Conservation (phyloP, 2,329 filamentous ascomycete species). For the Phoma sp. region DNA sequence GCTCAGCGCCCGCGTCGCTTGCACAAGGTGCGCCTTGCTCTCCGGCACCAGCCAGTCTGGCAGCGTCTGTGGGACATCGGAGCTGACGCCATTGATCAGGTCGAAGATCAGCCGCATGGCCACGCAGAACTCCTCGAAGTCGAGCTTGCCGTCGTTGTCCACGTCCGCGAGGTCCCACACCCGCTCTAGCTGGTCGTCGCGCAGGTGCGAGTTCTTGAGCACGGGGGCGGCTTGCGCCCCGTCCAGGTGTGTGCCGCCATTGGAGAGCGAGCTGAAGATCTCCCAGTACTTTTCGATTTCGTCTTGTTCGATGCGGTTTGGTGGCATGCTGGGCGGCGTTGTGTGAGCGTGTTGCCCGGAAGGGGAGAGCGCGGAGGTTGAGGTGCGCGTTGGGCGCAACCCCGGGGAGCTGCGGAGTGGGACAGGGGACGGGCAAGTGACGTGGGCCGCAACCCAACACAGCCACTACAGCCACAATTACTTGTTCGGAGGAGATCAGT, state of each 20-base stretch:
- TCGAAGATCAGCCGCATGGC: constrained; percentile 99
- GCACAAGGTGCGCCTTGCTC: constrained; percentile 60
- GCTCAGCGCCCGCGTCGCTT: constrained; percentile 56
- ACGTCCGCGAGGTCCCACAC: constrained; percentile 98
- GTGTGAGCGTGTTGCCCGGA: not conserved
- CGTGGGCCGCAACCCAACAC: not conserved
- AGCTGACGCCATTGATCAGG: constrained; percentile 86
- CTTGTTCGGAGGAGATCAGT: too few species aligned
- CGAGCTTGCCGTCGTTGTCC: constrained; percentile 94
- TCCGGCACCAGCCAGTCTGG: constrained; percentile 98
- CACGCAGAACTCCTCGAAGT: constrained; percentile 99
- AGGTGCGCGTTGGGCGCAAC: not conserved
- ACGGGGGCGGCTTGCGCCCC: constrained; percentile 73
- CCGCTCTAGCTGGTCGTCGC: constrained; percentile 86
- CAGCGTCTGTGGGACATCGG: constrained; percentile 80
- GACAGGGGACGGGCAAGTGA: constrained; percentile 6
- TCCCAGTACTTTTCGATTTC: constrained; percentile 82
- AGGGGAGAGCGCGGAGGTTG: too few species aligned
- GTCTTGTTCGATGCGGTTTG: constrained; percentile 70
- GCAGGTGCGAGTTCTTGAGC: constrained; percentile 74
- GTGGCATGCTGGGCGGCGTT: constrained; percentile 36
- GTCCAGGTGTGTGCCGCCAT: constrained; percentile 69
- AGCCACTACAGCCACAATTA: not conserved
- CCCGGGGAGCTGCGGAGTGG: constrained; percentile 9
- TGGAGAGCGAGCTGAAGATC: constrained; percentile 73